Conservation (phyloP, 306 rosid species). For the Comarum palustre region DNA sequence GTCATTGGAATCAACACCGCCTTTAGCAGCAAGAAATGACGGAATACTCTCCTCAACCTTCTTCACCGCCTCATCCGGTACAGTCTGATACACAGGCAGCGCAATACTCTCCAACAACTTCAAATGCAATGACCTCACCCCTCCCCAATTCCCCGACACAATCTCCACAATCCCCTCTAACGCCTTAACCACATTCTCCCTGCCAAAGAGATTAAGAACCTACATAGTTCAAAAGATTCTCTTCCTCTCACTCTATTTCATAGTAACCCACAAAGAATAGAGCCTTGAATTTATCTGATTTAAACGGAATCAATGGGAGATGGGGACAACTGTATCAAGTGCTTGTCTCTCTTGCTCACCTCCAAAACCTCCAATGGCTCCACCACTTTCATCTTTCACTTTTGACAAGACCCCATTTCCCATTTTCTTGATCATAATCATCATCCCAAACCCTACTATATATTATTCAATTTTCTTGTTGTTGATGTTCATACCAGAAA, state of each 20-base stretch:
- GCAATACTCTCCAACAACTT: slow-evolving; percentile 67
- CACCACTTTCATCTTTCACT: slow-evolving; percentile 33
- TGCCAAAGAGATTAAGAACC: slow-evolving; percentile 25
- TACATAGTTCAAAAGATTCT: slow-evolving; percentile 3
- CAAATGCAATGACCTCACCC: slow-evolving; percentile 71
- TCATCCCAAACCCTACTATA: neutral
- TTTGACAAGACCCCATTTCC: slow-evolving; percentile 46
- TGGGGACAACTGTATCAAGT: slow-evolving; percentile 40
- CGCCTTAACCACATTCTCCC: slow-evolving; percentile 53
- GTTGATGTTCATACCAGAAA: too few species aligned
- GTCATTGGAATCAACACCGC: too few species aligned
- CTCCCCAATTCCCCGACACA: slow-evolving; percentile 68
- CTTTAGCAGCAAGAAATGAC: too few species aligned
- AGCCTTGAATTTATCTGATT: neutral
- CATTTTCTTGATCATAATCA: slow-evolving; percentile 19
- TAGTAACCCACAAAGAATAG: neutral
- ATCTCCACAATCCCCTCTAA: slow-evolving; percentile 49
- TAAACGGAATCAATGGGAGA: slow-evolving; percentile 33
- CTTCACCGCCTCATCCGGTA: slow-evolving; percentile 56
- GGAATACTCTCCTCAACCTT: slow-evolving; percentile 44
- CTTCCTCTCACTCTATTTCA: neutral
- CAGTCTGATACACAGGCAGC: slow-evolving; percentile 57
- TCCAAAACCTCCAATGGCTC: slow-evolving; percentile 38
- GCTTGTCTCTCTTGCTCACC: slow-evolving; percentile 36
- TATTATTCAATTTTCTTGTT: neutral